These are phyloP conservation scores for Amanita subjunquillea DNA, from an alignment of 768 basidiomycete species.

Conservation along the genomic window DNA sequence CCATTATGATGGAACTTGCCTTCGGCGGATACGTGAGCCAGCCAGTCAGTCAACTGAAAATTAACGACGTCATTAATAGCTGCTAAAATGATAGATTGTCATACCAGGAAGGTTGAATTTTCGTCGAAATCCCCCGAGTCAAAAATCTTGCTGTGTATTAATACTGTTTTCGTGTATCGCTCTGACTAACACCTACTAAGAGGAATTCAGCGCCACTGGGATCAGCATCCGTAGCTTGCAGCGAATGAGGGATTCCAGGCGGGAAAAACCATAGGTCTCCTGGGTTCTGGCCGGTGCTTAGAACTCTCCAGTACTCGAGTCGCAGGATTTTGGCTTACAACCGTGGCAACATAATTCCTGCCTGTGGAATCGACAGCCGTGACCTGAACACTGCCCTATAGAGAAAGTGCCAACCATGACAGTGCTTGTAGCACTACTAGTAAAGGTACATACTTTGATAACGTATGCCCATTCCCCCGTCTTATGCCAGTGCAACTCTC, in stretches of 20 bases:
- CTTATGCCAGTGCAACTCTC: slow-evolving; percentile 47
- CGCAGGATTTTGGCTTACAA: slow-evolving; percentile 22
- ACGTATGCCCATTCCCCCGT: slow-evolving; percentile 46
- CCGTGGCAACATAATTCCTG: slow-evolving; percentile 37
- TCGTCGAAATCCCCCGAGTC: slow-evolving; percentile 41
- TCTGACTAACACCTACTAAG: slow-evolving; percentile 20
- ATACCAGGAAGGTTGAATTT: slow-evolving; percentile 40
- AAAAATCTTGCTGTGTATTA: slow-evolving; percentile 28
- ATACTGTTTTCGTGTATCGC: not conserved
- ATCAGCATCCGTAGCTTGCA: slow-evolving; percentile 38
- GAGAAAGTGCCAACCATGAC: not conserved
- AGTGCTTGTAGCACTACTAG: not conserved
- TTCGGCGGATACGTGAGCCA: slow-evolving; percentile 43
- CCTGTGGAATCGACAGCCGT: slow-evolving; percentile 38
- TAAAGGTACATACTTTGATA: slow-evolving; percentile 20
- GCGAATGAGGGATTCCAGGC: slow-evolving; percentile 42
- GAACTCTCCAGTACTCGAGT: not conserved
- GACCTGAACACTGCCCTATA: slow-evolving; percentile 36
- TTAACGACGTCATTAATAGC: not conserved
- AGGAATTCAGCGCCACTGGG: slow-evolving; percentile 42
- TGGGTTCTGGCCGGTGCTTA: slow-evolving; percentile 18
- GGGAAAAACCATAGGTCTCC: slow-evolving; percentile 53
- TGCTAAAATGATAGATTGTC: not conserved
- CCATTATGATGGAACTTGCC: slow-evolving; percentile 12
- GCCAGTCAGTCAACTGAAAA: slow-evolving; percentile 40